A percentile compares a stretch with the other conserved stretches of the same genome.
These are phyloP conservation scores for Yarrowia deformans DNA, from an alignment of 805 yeast species.

Conservation along the genomic window DNA sequence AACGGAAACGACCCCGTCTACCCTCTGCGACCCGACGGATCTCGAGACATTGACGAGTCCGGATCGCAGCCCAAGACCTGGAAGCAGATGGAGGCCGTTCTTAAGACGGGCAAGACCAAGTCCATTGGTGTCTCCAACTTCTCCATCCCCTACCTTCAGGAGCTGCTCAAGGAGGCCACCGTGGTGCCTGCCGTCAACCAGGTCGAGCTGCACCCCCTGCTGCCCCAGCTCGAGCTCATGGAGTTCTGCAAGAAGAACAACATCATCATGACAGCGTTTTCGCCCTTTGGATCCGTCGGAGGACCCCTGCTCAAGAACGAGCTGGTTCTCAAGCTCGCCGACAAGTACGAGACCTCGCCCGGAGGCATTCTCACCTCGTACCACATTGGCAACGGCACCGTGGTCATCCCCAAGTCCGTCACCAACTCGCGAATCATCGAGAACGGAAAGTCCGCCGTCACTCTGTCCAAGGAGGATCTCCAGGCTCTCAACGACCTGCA, in stretches of 20 bases:
- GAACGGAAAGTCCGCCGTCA: slow-evolving; percentile 52
- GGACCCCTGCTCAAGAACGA: slow-evolving; percentile 68
- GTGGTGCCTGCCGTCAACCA: slow-evolving; percentile 75
- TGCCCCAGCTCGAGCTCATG: slow-evolving; percentile 66
- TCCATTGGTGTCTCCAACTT: slow-evolving; percentile 83
- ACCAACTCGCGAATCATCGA: slow-evolving; percentile 56
- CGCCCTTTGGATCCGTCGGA: slow-evolving; percentile 61
- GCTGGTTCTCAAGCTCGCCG: slow-evolving; percentile 59
- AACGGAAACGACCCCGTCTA: slow-evolving; percentile 21
- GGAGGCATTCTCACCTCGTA: slow-evolving; percentile 70
- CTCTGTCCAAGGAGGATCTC: slow-evolving; percentile 57
- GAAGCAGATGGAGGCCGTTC: slow-evolving; percentile 67
- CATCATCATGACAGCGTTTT: slow-evolving; percentile 16
- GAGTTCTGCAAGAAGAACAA: slow-evolving; percentile 26
- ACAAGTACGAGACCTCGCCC: slow-evolving; percentile 60
- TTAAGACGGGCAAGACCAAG: slow-evolving; percentile 55
- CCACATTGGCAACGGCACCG: slow-evolving; percentile 63
- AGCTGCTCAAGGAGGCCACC: slow-evolving; percentile 48
- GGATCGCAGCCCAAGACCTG: slow-evolving; percentile 60
- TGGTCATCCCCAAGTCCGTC: slow-evolving; percentile 23
- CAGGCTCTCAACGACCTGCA: slow-evolving; percentile 49
- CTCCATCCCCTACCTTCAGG: slow-evolving; percentile 58
- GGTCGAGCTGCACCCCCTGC: slow-evolving; percentile 76
- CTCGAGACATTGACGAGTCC: slow-evolving; percentile 24
- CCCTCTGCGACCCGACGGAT: slow-evolving; percentile 18